Conservation (phyloP, 495 filamentous ascomycete genomes). For the Glutinoglossum americanum region DNA sequence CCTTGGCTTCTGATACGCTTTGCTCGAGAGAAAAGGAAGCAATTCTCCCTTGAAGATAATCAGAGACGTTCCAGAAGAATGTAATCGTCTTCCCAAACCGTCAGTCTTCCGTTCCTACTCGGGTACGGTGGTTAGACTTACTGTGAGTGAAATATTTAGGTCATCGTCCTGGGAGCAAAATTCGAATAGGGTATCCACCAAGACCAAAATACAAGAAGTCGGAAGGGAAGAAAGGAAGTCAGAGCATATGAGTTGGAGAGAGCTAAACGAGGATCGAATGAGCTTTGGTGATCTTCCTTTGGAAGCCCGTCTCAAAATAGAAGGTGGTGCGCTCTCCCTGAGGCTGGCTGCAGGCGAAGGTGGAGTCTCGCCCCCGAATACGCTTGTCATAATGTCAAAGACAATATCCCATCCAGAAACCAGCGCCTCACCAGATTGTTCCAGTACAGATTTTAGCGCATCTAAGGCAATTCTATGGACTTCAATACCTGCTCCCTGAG, state of each 20-base stretch:
- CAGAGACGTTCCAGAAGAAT: slow-evolving; percentile 86
- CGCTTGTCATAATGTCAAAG: slow-evolving; percentile 67
- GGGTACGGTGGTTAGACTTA: slow-evolving; percentile 14
- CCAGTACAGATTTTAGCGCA: slow-evolving; percentile 57
- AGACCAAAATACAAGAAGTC: slow-evolving; percentile 50
- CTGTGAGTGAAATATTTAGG: slow-evolving; percentile 84
- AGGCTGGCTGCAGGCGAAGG: slow-evolving; percentile 7
- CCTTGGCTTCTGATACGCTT: slow-evolving; percentile 19
- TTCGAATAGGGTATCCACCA: slow-evolving; percentile 71
- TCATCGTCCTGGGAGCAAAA: slow-evolving; percentile 79
- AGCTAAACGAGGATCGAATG: slow-evolving; percentile 66
- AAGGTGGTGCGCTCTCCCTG: background rate
- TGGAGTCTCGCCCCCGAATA: slow-evolving; percentile 34
- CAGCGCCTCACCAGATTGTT: slow-evolving; percentile 72
- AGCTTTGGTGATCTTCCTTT: slow-evolving; percentile 48
- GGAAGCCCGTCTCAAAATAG: slow-evolving; percentile 8
- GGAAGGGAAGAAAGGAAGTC: slow-evolving; percentile 75
- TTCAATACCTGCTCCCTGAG: slow-evolving; percentile 42
- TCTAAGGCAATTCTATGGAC: slow-evolving; percentile 71
- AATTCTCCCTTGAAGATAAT: slow-evolving; percentile 42
- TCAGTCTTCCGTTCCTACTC: background rate
- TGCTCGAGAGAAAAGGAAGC: slow-evolving; percentile 23
- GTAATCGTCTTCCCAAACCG: slow-evolving; percentile 42
- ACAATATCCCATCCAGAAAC: slow-evolving; percentile 62
- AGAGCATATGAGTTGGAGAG: slow-evolving; percentile 78